Conservation (phyloP, 305 asterid species). For the Fraxinus floribunda region DNA sequence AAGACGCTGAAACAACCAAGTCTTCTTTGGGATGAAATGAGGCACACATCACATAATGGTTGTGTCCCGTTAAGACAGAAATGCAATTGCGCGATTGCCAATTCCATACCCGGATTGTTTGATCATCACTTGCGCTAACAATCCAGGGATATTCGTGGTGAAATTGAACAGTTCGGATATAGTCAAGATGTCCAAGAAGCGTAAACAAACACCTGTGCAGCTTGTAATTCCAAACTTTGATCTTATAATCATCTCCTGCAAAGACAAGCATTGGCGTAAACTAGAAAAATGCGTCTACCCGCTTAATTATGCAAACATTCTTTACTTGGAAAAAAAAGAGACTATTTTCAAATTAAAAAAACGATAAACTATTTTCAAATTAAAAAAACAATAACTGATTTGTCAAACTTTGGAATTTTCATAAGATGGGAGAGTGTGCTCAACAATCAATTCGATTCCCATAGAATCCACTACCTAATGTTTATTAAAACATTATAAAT, state of each 20-base stretch:
- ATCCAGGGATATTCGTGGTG: constrained; percentile 3
- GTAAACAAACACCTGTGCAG: background rate
- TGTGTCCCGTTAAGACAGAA: background rate
- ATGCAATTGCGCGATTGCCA: constrained; percentile 1
- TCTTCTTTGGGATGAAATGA: background rate
- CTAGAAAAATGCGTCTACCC: background rate
- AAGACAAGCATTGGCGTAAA: background rate
- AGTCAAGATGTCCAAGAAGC: background rate
- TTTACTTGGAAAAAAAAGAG: background rate
- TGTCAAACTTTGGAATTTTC: background rate
- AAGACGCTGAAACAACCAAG: background rate
- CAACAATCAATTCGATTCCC: background rate
- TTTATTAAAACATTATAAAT: background rate
- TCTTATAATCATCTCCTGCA: background rate
- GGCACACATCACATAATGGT: constrained; percentile 4
- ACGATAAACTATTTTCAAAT: too few species aligned
- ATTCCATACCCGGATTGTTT: background rate
- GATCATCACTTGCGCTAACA: background rate
- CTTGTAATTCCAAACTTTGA: constrained; percentile 3
- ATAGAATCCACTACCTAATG: background rate
- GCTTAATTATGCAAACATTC: background rate
- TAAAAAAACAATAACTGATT: background rate
- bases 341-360: too few species aligned
- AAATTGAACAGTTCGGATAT: constrained; percentile 4
- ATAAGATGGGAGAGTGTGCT: background rate